Conservation (phyloP, 257 asterid genomes). For the Solanum bulbocastanum region DNA sequence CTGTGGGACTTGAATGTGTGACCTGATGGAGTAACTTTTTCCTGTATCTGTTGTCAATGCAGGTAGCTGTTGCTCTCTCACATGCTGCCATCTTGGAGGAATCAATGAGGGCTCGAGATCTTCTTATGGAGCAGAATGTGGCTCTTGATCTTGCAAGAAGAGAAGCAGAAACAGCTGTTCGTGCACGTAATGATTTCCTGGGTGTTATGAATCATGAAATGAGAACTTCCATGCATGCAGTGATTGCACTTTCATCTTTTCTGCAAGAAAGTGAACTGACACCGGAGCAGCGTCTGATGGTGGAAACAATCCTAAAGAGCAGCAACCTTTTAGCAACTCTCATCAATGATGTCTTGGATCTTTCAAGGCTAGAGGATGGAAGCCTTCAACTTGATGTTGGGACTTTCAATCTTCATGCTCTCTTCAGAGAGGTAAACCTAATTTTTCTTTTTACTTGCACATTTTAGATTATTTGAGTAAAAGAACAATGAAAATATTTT, state of each 20-base stretch:
- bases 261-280: conserved; percentile 78
- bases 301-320: conserved; percentile 90
- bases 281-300: conserved; percentile 98
- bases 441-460: neutral
- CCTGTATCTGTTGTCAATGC: conserved; percentile 9
- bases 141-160: conserved; percentile 89
- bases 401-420: conserved; percentile 70
- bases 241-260: conserved; percentile 83
- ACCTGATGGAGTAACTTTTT: neutral
- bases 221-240: conserved; percentile 99
- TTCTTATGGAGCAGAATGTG: conserved; percentile 81
- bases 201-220: conserved; percentile 99
- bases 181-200: conserved; percentile 93
- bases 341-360: conserved; percentile 93
- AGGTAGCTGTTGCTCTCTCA: conserved; percentile 99
- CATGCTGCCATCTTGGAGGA: conserved; percentile 98
- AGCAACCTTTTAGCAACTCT: conserved; percentile 94
- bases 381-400: conserved; percentile 81
- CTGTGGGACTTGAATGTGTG: neutral
- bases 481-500: neutral
- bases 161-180: conserved; percentile 97
- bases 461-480: neutral
- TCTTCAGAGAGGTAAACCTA: conserved; percentile 65
- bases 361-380: conserved; percentile 97
- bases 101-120: conserved; percentile 96